Conservation (phyloP, 345 rosid species). For the Eucalyptus pauciflora region DNA sequence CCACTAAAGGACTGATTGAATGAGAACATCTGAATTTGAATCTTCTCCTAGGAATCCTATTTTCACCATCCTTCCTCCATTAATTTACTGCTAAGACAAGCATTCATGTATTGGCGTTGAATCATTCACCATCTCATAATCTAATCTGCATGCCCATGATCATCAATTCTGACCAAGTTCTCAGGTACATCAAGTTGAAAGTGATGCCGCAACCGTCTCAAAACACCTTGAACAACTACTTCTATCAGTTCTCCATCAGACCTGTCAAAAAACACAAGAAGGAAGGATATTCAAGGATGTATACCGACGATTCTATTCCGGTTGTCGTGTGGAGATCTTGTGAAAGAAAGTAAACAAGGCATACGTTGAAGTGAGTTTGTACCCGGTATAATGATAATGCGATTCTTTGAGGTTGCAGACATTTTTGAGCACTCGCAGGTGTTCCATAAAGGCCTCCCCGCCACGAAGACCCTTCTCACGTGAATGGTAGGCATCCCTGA, state of each 20-base stretch:
- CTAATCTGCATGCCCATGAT: background rate
- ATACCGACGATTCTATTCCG: rapidly evolving
- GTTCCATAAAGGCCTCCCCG: background rate
- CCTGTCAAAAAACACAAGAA: background rate
- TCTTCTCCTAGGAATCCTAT: background rate
- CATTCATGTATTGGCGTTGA: background rate
- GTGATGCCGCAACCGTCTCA: background rate
- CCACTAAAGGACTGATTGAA: background rate
- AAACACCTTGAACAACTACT: background rate
- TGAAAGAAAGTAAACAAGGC: background rate
- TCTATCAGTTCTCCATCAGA: background rate
- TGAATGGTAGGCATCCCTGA: background rate
- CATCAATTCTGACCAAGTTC: background rate
- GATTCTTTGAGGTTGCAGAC: background rate
- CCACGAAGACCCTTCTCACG: background rate
- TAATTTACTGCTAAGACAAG: background rate
- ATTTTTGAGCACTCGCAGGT: background rate
- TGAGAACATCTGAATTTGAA: background rate
- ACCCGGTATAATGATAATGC: background rate
- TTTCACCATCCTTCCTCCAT: background rate
- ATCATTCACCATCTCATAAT: background rate
- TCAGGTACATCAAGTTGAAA: background rate
- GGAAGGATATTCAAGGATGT: background rate
- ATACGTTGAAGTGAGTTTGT: background rate
- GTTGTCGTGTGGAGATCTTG: background rate